Evolutionary conservation across 1,284 basidiomycete genomes (phyloP), one percentile per base, ranked within the genome.

Genomic region (Cystobasidiaceae sp.): DNA sequence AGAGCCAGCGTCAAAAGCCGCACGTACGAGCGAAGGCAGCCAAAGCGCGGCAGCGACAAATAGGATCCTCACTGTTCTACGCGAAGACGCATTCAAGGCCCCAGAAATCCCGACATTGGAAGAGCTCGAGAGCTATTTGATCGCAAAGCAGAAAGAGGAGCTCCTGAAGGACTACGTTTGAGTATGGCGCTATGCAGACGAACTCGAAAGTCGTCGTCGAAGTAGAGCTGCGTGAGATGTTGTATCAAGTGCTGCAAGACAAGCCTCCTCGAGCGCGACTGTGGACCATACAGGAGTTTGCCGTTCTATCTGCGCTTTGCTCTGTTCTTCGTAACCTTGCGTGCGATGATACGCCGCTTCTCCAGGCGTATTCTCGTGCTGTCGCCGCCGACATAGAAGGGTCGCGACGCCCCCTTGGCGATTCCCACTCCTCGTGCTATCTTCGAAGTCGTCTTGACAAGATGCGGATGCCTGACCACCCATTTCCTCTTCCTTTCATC

Each of bases 131-230:
- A 77, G 78, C 32, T 83, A 88, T 23, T 76, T 97, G 60, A 81
- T 97, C 62, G 83, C 82, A 41, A 79, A 91, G 70, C 81, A 89
- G 74, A 96, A 96, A 79, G 82, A 85, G 76, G 86, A 87, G 17
- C 76, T 96, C 55, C 83, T 93, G 64, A 87, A 90, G 69, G 90
- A 94, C 79, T 88, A 88, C 75, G 79, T 62, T 19, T 56, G 41
- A 48, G n/a, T n/a, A n/a, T n/a, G n/a, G n/a, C n/a, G n/a, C n/a
- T n/a, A n/a, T n/a, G n/a, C n/a, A n/a, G n/a, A n/a, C n/a, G n/a
- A n/a, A n/a, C n/a, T n/a, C n/a, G n/a, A n/a, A n/a, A n/a, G n/a
- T n/a, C n/a, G n/a, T n/a, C n/a, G n/a, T n/a, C n/a, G n/a, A n/a
- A n/a, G n/a, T n/a, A n/a, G n/a, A n/a, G n/a, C n/a, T n/a, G n/a